Base-by-base conservation (phyloP, 257 asterid genomes). In the Solanum habrochaites region DNA sequence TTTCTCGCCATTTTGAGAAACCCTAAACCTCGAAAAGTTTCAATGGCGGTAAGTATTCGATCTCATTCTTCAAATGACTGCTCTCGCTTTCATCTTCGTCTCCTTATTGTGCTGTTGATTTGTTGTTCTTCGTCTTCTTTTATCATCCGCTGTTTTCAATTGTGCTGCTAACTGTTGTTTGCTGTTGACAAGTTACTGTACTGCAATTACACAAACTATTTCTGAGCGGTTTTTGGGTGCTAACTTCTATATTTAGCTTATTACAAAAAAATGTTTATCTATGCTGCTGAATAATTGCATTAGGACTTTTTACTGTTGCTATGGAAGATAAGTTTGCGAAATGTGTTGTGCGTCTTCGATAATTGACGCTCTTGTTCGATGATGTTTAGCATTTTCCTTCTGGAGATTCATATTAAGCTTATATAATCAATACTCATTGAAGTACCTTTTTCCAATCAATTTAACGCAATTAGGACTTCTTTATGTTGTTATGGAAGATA, bases 11-110 rank as follows among this genome's bases (percentile, higher is more conserved):
- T 52, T 62, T 37, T 20, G 37, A 13, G 73, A 58, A 83, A 84
- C 72, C 86, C 86, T 60, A 66, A 84, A 84, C 80, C 42, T 62
- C 27, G 64, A 40, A 84, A 84, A 84, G 43, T 81, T 42, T 39
- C 86, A 67, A 84, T 84, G 86, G 86, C 86, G 80, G 86, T 66
- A 84, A 84, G 86, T 66, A 0, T 16, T 84, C 66, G 39, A 29
- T 5, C 74, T 3, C 27, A 45, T 45, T 47, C 1, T 80, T 80
- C 85, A 77, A 27, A 71, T 71, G 40, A 13, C 27, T 35, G 27
- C 27, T 71, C 15, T 71, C 43, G 23, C 40, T 32, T 23, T 74
- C 14, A 13, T 42, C 20, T 25, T 8, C 39, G 25, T 8, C 64
- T 83, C 52, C 72, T 82, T 82, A 3, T 83, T 14, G 64, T 56